Percentiles rank a stretch among this genome's conserved stretches.
phyloP scores from a whole-genome alignment of 2,329 filamentous ascomycete genomes.

The Apiospora saccharicola region DNA sequence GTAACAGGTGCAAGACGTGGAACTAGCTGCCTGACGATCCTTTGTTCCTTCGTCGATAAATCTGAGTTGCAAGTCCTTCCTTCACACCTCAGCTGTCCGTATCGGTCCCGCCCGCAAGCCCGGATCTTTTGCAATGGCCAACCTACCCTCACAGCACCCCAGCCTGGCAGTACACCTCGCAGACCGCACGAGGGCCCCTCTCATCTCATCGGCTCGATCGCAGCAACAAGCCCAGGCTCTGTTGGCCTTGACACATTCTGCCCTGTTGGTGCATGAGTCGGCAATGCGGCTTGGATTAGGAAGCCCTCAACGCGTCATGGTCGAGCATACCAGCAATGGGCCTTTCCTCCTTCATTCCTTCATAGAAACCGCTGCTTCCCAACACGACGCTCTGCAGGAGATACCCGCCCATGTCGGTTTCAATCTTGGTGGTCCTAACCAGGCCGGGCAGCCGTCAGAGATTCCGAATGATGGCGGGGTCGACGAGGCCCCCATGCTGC shows the following conservation, averaged over 20 bases:
- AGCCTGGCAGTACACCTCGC: slow-evolving; percentile 63
- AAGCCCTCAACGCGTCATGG: slow-evolving; percentile 62
- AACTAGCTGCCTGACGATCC: not conserved
- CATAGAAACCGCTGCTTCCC: slow-evolving; percentile 29
- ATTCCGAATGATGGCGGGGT: slow-evolving; percentile 28
- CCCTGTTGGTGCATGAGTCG: slow-evolving; percentile 61
- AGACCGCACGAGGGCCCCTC: slow-evolving; percentile 63
- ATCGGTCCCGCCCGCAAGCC: slow-evolving; percentile 1
- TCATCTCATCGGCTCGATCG: slow-evolving; percentile 61
- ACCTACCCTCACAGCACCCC: slow-evolving; percentile 57
- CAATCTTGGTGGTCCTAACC: not conserved
- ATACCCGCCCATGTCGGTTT: not conserved
- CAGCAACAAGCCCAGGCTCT: slow-evolving; percentile 57
- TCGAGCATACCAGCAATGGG: slow-evolving; percentile 56
- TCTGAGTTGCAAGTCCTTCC: not conserved
- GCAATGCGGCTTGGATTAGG: slow-evolving; percentile 62
- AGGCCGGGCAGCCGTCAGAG: not conserved
- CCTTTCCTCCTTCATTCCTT: slow-evolving; percentile 44
- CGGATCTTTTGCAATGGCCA: slow-evolving; percentile 43
- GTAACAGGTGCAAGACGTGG: not conserved
- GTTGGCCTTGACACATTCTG: slow-evolving; percentile 58
- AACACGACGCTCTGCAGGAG: not conserved
- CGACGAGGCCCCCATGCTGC: slow-evolving; percentile 57
- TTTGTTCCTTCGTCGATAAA: not conserved
- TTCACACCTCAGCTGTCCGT: not conserved